Evolutionary conservation across 176 grass and related monocot species (phyloP), one percentile per base, ranked within the genome.

Genomic region (Aegilops speltoides): DNA sequence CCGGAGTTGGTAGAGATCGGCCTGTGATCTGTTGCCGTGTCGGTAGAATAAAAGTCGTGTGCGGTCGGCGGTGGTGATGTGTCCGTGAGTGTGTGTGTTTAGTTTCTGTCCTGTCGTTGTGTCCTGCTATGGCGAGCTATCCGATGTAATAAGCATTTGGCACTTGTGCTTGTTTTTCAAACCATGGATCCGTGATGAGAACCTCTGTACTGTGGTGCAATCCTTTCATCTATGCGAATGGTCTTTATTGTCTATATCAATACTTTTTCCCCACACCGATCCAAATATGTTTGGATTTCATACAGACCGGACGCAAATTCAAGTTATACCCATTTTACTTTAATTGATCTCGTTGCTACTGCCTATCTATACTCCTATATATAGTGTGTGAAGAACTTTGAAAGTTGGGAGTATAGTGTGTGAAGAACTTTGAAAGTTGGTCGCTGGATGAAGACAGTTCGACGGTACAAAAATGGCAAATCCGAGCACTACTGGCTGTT

Each of bases 1-100:
- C 26, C 12, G 59, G 83, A 86, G 61, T 43, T 67, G 68, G 76
- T 77, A 78, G 84, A 74, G 74, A 73, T 79, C 79, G 65, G 56
- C 67, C 33, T 61, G 48, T 60, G 73, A 68, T 54, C 32, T 79
- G 87, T 70, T 28, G 74, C 57, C 64, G 73, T 79, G 84, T 83
- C 76, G 38, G 17, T 90, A 79, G 80, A 90, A 91, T 85, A 85
- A 91, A 90, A 87, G 68, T 31, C 9, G 60, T 38, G 76, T 48
- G 81, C 11, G 85, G 60, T 84, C 68, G 15, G 66, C 29, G 68
- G 68, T 80, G 89, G 46, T 87, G 46, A 2, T 75, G 67, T 75
- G 34, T 84, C 61, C 7, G 5, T 68, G 56, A 59, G 56, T 59
- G 19, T 59, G 12, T 56, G 40, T 87, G 75, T 84, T 84, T 80